Evolutionary conservation across 225 moss, liverwort and hornwort species (phyloP).

Genomic region (Marchantia paleacea): DNA sequence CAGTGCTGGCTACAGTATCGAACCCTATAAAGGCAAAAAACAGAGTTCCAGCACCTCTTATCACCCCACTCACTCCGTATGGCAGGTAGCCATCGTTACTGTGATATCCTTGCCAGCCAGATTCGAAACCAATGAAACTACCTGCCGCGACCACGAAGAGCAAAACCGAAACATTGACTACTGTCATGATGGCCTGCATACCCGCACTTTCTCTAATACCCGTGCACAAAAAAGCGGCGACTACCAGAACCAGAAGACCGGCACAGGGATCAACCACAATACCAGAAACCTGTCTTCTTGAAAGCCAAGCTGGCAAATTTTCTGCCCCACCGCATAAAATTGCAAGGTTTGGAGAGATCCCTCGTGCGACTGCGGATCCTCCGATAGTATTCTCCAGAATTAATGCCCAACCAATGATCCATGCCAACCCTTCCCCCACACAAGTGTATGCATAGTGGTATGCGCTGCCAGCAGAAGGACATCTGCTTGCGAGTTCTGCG

Average conservation of each 20-base stretch:
- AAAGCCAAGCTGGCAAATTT: slow-evolving; percentile 56
- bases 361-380: slow-evolving; percentile 83
- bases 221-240: slow-evolving; percentile 60
- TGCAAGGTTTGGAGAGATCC: slow-evolving; percentile 84
- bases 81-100: slow-evolving; percentile 76
- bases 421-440: slow-evolving; percentile 77
- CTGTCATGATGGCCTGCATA: slow-evolving; percentile 73
- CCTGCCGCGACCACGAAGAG: slow-evolving; percentile 73
- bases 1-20: slow-evolving; percentile 92
- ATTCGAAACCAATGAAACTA: slow-evolving; percentile 58
- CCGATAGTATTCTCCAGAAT: slow-evolving; percentile 85
- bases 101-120: slow-evolving; percentile 88
- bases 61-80: slow-evolving; percentile 73
- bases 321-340: slow-evolving; percentile 71
- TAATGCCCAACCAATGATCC: slow-evolving; percentile 94
- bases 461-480: slow-evolving; percentile 90
- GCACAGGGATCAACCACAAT: slow-evolving; percentile 74
- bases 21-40: slow-evolving; percentile 95
- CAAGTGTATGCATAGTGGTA: slow-evolving; percentile 94
- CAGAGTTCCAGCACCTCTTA: slow-evolving; percentile 88
- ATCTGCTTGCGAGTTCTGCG: slow-evolving; percentile 87
- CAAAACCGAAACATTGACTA: slow-evolving; percentile 68
- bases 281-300: slow-evolving; percentile 50
- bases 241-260: slow-evolving; percentile 53
- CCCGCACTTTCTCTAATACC: slow-evolving; percentile 87